Evolutionary conservation across 345 rosid genomes (phyloP).

Genomic region (Arabidopsis suecica): DNA sequence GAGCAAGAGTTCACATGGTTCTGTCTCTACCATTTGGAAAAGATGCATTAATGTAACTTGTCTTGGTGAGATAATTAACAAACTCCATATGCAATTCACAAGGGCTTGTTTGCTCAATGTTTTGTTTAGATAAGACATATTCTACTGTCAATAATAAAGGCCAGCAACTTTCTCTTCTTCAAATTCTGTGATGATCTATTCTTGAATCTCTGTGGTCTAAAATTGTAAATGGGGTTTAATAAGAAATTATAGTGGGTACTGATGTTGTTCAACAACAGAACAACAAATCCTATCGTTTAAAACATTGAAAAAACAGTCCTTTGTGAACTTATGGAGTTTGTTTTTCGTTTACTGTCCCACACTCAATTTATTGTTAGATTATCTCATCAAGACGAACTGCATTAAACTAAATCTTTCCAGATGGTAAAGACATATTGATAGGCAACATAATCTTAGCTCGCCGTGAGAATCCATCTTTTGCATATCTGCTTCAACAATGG

Average conservation of each 20-base stretch:
- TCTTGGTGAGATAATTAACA: conserved; percentile 23
- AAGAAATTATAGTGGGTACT: conserved; percentile 26
- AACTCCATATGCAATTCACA: conserved; percentile 31
- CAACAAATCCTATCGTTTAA: conserved; percentile 1
- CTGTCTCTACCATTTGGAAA: background rate
- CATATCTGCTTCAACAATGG: too few relatives aligned
- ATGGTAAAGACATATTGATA: too few relatives aligned
- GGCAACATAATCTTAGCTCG: too few relatives aligned
- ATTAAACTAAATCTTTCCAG: background rate
- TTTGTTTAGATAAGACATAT: conserved; percentile 13
- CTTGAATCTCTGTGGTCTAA: conserved; percentile 23
- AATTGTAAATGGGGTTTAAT: background rate
- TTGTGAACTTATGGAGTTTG: conserved; percentile 30
- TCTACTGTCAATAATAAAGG: conserved; percentile 1
- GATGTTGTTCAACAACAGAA: conserved; percentile 32
- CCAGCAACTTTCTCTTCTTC: conserved; percentile 15
- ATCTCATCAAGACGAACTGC: conserved; percentile 6
- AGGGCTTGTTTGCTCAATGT: conserved; percentile 34
- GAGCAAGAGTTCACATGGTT: conserved; percentile 6
- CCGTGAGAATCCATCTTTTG: too few relatives aligned
- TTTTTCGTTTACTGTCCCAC: conserved; percentile 4
- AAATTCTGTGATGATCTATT: conserved; percentile 28
- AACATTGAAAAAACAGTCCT: conserved; percentile 32
- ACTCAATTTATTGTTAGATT: background rate
- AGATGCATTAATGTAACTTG: background rate